phyloP scores from a whole-genome alignment of 2,329 filamentous ascomycete genomes.

The Aspergillus puulaauensis region DNA sequence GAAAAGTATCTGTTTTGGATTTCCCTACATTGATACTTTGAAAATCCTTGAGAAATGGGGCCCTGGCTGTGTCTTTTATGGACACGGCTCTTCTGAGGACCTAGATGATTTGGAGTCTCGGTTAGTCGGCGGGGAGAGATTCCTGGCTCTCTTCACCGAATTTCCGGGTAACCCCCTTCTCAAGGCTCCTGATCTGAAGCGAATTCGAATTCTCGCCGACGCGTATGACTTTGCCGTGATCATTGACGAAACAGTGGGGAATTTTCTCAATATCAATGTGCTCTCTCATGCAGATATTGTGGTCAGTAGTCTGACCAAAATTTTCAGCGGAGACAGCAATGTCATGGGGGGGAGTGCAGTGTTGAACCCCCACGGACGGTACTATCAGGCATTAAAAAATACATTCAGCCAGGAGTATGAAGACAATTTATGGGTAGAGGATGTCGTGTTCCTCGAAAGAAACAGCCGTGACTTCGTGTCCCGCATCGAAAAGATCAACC shows the following conservation, averaged over 20 bases:
- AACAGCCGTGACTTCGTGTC: conserved; percentile 90
- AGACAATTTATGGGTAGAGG: conserved; percentile 92
- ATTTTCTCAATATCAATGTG: conserved; percentile 93
- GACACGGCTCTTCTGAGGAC: conserved; percentile 72
- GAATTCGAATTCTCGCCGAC: conserved; percentile 79
- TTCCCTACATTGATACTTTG: conserved; percentile 93
- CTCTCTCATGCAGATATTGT: conserved; percentile 86
- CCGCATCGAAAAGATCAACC: conserved; percentile 80
- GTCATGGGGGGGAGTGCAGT: conserved; percentile 87
- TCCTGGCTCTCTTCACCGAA: conserved; percentile 85
- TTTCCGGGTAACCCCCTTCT: conserved; percentile 92
- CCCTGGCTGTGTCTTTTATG: conserved; percentile 84
- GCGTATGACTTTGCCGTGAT: conserved; percentile 85
- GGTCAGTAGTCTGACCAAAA: conserved; percentile 92
- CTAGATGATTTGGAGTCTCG: conserved; percentile 78
- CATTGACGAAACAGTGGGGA: conserved; percentile 94
- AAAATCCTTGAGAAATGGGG: conserved; percentile 96
- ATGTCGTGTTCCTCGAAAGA: conserved; percentile 89
- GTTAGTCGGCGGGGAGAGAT: conserved; percentile 70
- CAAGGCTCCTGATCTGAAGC: conserved; percentile 75
- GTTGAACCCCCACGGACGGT: conserved; percentile 65
- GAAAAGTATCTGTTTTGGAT: conserved; percentile 91
- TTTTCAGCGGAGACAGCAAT: conserved; percentile 96
- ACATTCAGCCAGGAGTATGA: conserved; percentile 69
- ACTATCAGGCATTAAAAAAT: conserved; percentile 68